A percentile compares a stretch with the other conserved stretches of the same genome.
Conservation (phyloP, 2,329 filamentous ascomycete genomes). For the Penicillium sumatraense region DNA sequence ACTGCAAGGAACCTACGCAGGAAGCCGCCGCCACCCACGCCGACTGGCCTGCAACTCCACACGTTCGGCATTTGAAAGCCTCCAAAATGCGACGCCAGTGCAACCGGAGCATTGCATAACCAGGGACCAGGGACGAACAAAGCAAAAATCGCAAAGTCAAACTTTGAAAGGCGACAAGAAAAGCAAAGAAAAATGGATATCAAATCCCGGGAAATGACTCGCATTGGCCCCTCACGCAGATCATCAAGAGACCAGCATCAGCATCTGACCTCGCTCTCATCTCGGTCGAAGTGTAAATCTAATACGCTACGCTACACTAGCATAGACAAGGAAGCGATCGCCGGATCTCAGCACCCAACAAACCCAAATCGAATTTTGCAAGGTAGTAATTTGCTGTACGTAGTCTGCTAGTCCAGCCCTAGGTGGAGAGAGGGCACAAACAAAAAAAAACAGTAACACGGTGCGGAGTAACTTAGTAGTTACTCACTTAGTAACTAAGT, state of each 20-base stretch:
- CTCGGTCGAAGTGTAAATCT: background rate
- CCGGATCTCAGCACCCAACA: background rate
- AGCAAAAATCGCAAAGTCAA: background rate
- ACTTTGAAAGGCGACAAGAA: background rate
- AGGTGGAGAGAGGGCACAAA: too few relatives aligned
- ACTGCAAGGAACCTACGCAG: background rate
- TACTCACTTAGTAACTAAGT: too few relatives aligned
- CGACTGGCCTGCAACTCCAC: background rate
- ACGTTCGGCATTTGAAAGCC: background rate
- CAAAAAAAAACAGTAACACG: too few relatives aligned
- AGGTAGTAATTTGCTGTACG: background rate
- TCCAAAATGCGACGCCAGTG: background rate
- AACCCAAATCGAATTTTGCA: background rate
- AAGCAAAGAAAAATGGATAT: background rate
- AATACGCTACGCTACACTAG: background rate
- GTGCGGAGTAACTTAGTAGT: too few relatives aligned
- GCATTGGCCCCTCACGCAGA: constrained; percentile 1
- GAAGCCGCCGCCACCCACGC: background rate
- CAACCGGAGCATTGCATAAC: constrained; percentile 1
- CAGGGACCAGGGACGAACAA: background rate
- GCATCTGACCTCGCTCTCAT: background rate
- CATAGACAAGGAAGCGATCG: background rate
- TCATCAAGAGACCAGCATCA: background rate
- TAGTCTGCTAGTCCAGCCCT: too few relatives aligned
- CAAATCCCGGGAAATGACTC: background rate